Base-by-base conservation (phyloP, 768 basidiomycete genomes). In the Cantharellus cinnabarinus region DNA sequence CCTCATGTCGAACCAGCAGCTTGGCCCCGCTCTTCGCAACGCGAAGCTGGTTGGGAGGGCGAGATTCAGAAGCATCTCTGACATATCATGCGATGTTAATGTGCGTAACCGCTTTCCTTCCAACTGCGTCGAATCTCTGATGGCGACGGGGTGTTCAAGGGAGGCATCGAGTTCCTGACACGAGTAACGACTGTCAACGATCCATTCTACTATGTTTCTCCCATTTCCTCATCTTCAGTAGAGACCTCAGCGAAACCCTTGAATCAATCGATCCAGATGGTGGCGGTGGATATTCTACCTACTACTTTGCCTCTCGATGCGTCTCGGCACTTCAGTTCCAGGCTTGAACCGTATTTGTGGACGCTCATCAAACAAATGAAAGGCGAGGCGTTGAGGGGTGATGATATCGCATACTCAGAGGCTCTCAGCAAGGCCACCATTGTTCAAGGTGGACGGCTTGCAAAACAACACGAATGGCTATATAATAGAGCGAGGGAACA, bases 261-360 rank as follows among this genome's bases (percentile, higher is more conserved):
- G 34, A 66, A 60, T 2, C 59, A 60, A 72, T n/a, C 76, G 79
- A 42, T 80, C 1, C 66, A 84, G 58, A 80, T 94, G 64, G 90
- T 91, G 79, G 79, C 86, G 0, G 84, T 93, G 56, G 91, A 97
- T 66, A 95, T 94, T 64, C 77, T 95, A 3, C 91, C 91, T 0
- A 77, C 91, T 0, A 79, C 84, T 59, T 75, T 97, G 35, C 86
- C 90, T 1, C 71, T 79, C 59, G 89, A 94, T 62, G 83, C 90
- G 4, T 88, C 86, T 1, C 65, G 73, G 34, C 80, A 85, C 61
- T 95, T 95, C 69, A 85, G 83, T 4, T 66, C 69, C 2, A 76
- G 73, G 4, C 71, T 93, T 15, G 59, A 76, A 59, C 83, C 83
- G 2, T 91, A 91, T 67, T 68, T 97, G 52, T 72, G 75, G 29